Percentiles rank a stretch among this genome's conserved stretches.
Evolutionary conservation across 306 rosid genomes (phyloP).

Genomic region (Castanopsis chinensis): DNA sequence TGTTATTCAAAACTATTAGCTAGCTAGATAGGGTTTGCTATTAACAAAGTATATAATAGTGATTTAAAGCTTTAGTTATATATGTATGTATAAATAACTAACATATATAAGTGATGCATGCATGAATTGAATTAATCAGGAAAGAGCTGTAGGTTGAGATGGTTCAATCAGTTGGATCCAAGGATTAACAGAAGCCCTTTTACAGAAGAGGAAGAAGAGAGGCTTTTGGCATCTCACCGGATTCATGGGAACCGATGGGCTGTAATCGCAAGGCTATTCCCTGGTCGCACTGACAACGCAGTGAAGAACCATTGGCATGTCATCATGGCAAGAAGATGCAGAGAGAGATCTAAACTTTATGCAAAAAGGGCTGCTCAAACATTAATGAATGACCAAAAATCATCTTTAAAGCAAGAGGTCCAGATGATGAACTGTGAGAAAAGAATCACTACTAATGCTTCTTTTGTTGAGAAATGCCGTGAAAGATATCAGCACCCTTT

Average conservation of each 20-base stretch:
- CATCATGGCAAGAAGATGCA: constrained; percentile 75
- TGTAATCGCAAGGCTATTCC: constrained; percentile 84
- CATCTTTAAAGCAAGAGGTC: constrained; percentile 19
- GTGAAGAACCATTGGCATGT: constrained; percentile 99
- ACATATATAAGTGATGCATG: background rate
- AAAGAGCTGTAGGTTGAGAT: constrained; percentile 95
- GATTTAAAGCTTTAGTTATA: background rate
- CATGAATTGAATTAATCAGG: constrained; percentile 37
- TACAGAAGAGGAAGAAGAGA: constrained; percentile 85
- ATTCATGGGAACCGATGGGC: constrained; percentile 94
- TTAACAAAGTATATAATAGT: background rate
- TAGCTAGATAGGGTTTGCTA: constrained; percentile 1
- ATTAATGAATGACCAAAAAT: background rate
- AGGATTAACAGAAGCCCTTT: constrained; percentile 82
- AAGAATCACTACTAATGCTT: constrained; percentile 17
- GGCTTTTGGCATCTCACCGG: constrained; percentile 69
- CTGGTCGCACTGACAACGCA: constrained; percentile 92
- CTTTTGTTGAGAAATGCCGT: constrained; percentile 38
- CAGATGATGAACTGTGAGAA: constrained; percentile 9
- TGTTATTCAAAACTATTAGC: background rate
- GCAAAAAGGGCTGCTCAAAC: constrained; percentile 36
- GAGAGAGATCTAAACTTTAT: constrained; percentile 56
- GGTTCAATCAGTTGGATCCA: constrained; percentile 96
- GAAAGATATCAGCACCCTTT: constrained; percentile 24
- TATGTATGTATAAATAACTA: background rate